Base-by-base conservation (phyloP, 805 yeast species). In the Citeromyces matritensis region DNA sequence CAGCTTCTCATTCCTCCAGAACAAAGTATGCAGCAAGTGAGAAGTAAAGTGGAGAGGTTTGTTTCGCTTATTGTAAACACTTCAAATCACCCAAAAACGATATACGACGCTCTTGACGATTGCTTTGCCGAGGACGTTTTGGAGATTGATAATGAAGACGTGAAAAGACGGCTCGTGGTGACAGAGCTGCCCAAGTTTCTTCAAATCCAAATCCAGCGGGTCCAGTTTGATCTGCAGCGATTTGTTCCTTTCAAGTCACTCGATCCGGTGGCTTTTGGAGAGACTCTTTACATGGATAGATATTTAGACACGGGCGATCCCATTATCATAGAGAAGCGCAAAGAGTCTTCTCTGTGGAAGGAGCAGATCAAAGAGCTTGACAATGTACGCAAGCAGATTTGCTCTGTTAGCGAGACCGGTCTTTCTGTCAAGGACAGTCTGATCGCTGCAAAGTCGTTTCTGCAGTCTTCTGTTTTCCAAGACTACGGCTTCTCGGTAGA, bases 131-230 rank as follows among this genome's bases (percentile, higher is more conserved):
- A 77, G 33, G 95, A 83, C 40, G 49, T 69, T 12, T 63, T 85
- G 9, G 65, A 62, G 1, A 55, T 83, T 41, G 82, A 73, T 26
- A 79, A 76, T 38, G 94, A 85, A 2, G 61, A 65, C 15, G 88
- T 80, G 4, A 72, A 74, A 41, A 70, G 93, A 47, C 67, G 80
- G 1, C 66, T 86, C 30, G 70, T 86, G 0, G 67, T 88, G 4
- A 63, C 70, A 7, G 64, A 71, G 34, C 55, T 84, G 13, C 98
- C 98, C 0, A 73, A 75, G 5, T 69, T 91, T 31, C 52, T 91
- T 30, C 98, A 91, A 49, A 70, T 91, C 30, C 98, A 91, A 48
- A 81, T 91, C 6, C 97, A 86, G 53, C 65, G 98, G 47, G 97
- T 91, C 1, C 82, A 83, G 48, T 91, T 77, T 49, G 95, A 91